Percentiles rank a stretch among this genome's conserved stretches.
phyloP scores from a whole-genome alignment of 2,329 filamentous ascomycete genomes.

The Coniella vitis region DNA sequence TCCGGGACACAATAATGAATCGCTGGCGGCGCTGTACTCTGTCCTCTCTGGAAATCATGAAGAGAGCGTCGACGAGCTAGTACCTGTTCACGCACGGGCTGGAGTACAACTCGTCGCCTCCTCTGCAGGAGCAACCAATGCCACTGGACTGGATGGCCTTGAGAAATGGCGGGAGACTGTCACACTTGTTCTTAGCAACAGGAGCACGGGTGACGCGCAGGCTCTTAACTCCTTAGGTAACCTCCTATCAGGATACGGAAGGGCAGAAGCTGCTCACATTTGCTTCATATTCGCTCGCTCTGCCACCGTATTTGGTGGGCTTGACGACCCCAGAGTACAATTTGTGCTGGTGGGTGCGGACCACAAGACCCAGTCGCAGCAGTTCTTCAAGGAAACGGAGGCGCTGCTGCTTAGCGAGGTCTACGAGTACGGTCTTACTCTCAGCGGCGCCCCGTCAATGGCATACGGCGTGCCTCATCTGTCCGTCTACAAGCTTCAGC shows the following conservation, averaged over 20 bases:
- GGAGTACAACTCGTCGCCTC: constrained; percentile 87
- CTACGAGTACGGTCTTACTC: constrained; percentile 81
- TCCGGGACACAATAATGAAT: constrained; percentile 71
- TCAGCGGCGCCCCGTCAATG: constrained; percentile 52
- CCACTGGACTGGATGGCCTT: constrained; percentile 73
- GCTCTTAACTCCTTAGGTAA: constrained; percentile 76
- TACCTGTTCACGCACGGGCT: constrained; percentile 84
- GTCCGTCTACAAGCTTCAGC: constrained; percentile 83
- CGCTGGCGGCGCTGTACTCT: constrained; percentile 85
- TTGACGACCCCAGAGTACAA: constrained; percentile 71
- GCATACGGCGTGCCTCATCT: constrained; percentile 68
- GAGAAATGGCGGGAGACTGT: constrained; percentile 94
- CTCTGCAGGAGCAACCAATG: constrained; percentile 43
- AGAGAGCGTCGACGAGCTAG: constrained; percentile 91
- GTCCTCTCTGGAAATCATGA: constrained; percentile 90
- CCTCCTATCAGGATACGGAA: constrained; percentile 75
- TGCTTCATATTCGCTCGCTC: constrained; percentile 83
- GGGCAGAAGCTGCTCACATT: constrained; percentile 85
- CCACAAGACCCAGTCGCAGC: constrained; percentile 62
- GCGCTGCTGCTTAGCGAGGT: constrained; percentile 91
- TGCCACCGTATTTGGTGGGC: constrained; percentile 66
- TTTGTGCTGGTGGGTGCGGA: constrained; percentile 84
- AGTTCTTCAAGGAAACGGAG: constrained; percentile 74
- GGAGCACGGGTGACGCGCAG: constrained; percentile 69
- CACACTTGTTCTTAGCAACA: constrained; percentile 78